These are phyloP conservation scores for Amaranthus tricolor DNA, from an alignment of 179 eudicot genomes.

Conservation along the genomic window DNA sequence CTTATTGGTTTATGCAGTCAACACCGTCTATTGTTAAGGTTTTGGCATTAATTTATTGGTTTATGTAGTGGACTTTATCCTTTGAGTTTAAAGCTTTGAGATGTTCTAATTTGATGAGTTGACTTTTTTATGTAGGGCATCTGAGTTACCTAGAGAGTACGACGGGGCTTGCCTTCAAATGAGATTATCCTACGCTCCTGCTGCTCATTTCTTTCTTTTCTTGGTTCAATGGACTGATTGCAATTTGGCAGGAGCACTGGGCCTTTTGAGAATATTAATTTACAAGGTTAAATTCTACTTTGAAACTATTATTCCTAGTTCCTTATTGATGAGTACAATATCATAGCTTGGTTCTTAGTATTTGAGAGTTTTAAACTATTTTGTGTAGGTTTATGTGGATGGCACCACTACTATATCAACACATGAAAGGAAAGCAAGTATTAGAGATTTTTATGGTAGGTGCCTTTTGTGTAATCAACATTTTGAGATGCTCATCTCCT, in stretches of 20 bases:
- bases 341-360: background rate
- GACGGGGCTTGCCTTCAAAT: conserved; percentile 95
- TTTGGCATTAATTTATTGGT: too few relatives aligned
- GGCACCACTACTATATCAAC: conserved; percentile 97
- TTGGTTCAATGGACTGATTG: conserved; percentile 98
- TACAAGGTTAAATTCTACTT: conserved; percentile 55
- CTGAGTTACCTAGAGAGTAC: conserved; percentile 83
- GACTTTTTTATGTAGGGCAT: conserved; percentile 53
- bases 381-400: conserved; percentile 80
- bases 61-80: too few relatives aligned
- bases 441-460: conserved; percentile 89
- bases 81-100: background rate
- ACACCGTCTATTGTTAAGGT: too few relatives aligned
- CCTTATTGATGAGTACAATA: background rate
- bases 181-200: conserved; percentile 98
- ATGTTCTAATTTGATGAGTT: background rate
- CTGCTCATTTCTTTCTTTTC: conserved; percentile 91
- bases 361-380: background rate
- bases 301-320: too few relatives aligned
- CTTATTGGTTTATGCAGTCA: too few relatives aligned
- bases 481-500: background rate
- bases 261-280: conserved; percentile 75
- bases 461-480: conserved; percentile 3
- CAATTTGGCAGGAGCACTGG: conserved; percentile 89
- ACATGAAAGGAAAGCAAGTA: conserved; percentile 92